Evolutionary conservation across 805 yeast genomes (phyloP).

Genomic region (Yarrowia osloensis): DNA sequence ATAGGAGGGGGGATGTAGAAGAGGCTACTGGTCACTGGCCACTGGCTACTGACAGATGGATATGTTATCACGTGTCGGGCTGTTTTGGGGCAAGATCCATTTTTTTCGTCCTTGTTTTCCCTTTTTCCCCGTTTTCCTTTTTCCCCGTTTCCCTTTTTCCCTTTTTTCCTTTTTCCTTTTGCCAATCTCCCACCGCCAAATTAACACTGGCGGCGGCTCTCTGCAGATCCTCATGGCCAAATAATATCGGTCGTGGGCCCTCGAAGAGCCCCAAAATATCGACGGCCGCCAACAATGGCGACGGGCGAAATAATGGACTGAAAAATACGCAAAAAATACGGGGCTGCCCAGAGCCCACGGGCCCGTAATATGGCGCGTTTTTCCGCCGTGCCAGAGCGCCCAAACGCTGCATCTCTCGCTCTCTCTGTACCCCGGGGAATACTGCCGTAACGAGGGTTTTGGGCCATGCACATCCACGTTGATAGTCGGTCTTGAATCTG

Average conservation of each 20-base stretch:
- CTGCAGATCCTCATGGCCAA: conserved; percentile 3
- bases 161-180: not conserved
- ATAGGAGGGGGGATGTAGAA: no score
- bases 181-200: not conserved
- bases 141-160: not conserved
- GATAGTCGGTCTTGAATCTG: not conserved
- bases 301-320: no score
- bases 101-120: no score
- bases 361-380: not conserved
- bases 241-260: not conserved
- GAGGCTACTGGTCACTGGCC: no score
- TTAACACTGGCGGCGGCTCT: not conserved
- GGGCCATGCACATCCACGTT: not conserved
- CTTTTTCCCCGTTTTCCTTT: not conserved
- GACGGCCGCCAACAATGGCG: no score
- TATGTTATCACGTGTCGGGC: no score
- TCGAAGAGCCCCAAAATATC: no score
- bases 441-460: not conserved
- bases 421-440: not conserved
- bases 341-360: not conserved
- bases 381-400: no score
- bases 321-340: not conserved
- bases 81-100: no score
- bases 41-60: no score
- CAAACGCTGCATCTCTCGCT: no score